Evolutionary conservation across 192 early-diverging fungal species (phyloP).

Genomic region (Coemansia sp.): DNA sequence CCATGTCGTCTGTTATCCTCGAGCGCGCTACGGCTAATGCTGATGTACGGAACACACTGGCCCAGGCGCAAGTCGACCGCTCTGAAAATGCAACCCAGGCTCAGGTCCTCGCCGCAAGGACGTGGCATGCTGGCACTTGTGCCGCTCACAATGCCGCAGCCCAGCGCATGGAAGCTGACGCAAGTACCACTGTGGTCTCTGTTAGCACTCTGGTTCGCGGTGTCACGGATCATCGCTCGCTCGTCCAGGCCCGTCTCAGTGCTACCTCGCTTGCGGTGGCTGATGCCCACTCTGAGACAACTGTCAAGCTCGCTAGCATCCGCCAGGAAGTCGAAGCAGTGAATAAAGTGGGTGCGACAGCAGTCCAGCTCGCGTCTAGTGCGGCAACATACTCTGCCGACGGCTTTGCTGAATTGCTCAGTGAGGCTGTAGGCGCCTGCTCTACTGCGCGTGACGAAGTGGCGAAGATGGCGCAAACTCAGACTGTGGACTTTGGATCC

Average conservation of each 20-base stretch:
- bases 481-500: slow-evolving; percentile 3
- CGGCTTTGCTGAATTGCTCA: neutral
- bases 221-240: too few species aligned
- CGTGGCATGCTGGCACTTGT: neutral
- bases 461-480: slow-evolving; percentile 10
- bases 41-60: neutral
- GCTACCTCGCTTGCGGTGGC: neutral
- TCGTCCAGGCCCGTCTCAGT: neutral
- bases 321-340: neutral
- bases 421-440: neutral
- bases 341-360: neutral
- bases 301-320: neutral
- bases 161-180: neutral
- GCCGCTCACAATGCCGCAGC: neutral
- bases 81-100: neutral
- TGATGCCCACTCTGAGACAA: neutral
- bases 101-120: neutral
- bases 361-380: neutral
- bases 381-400: neutral
- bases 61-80: neutral
- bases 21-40: neutral
- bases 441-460: slow-evolving; percentile 17
- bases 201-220: neutral
- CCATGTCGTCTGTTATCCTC: neutral
- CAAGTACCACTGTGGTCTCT: neutral